Conservation (phyloP, 2,329 filamentous ascomycete species). For the Orbilia quercus region DNA sequence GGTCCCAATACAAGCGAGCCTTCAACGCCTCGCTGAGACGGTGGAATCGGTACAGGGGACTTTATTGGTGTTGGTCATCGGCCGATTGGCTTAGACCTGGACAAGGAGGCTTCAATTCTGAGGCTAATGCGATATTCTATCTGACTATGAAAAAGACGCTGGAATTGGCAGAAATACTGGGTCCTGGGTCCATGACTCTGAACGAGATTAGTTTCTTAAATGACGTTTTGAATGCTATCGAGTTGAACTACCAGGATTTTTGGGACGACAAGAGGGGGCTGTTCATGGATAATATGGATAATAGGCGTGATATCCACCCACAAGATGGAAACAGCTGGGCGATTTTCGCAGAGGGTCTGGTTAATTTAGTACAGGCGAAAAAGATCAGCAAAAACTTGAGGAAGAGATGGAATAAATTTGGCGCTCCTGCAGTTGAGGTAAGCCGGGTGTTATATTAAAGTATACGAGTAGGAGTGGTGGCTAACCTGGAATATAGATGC, state of each 20-base stretch:
- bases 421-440: slow-evolving; percentile 65
- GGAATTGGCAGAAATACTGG: slow-evolving; percentile 64
- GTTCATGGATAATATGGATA: slow-evolving; percentile 69
- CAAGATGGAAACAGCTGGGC: slow-evolving; percentile 73
- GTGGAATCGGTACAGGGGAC: slow-evolving; percentile 62
- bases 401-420: slow-evolving; percentile 65
- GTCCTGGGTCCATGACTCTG: slow-evolving; percentile 62
- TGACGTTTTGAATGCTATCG: slow-evolving; percentile 62
- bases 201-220: slow-evolving; percentile 62
- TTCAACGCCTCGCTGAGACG: slow-evolving; percentile 60
- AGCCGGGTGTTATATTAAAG: neutral
- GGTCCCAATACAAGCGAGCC: slow-evolving; percentile 62
- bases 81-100: slow-evolving; percentile 68
- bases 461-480: neutral
- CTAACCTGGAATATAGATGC: slow-evolving; percentile 39
- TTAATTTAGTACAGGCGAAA: slow-evolving; percentile 22
- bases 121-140: slow-evolving; percentile 69
- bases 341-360: slow-evolving; percentile 60
- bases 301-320: slow-evolving; percentile 66
- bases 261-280: slow-evolving; percentile 67
- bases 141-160: slow-evolving; percentile 69
- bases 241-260: slow-evolving; percentile 66
- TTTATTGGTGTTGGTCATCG: slow-evolving; percentile 67
- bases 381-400: slow-evolving; percentile 61
- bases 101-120: slow-evolving; percentile 67